phyloP scores from a whole-genome alignment of 768 basidiomycete species.

The Tulasnella calospora region DNA sequence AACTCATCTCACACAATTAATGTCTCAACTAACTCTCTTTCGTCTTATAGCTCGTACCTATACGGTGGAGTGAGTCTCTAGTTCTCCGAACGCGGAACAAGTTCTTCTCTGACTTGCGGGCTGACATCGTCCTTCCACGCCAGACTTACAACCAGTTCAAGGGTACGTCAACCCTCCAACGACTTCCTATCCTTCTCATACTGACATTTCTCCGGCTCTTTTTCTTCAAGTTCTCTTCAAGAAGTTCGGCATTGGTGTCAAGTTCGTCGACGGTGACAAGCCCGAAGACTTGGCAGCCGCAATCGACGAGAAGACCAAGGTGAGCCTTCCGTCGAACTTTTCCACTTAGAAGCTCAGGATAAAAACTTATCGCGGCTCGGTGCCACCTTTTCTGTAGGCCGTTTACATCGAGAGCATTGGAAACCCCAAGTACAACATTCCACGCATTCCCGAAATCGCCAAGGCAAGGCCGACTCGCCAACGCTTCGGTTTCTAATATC shows the following conservation, averaged over 20 bases:
- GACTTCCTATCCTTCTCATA: not conserved
- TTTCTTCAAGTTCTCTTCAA: constrained; percentile 53
- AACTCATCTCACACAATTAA: no score
- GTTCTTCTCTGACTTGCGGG: no score
- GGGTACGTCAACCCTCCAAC: no score
- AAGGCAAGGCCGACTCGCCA: no score
- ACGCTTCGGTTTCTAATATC: constrained; percentile 41
- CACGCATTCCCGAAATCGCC: constrained; percentile 64
- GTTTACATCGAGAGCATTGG: constrained; percentile 71
- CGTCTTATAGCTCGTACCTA: constrained; percentile 46
- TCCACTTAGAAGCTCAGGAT: not conserved
- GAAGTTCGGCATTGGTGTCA: constrained; percentile 58
- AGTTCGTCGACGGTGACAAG: constrained; percentile 55
- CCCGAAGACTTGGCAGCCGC: constrained; percentile 58
- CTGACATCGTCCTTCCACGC: not conserved
- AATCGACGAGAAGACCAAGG: constrained; percentile 68
- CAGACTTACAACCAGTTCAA: constrained; percentile 73
- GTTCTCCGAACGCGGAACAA: not conserved
- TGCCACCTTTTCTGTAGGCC: no score
- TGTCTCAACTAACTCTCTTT: not conserved
- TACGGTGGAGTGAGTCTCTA: constrained; percentile 61
- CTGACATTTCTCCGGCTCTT: not conserved
- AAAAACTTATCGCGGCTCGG: not conserved
- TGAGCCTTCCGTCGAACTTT: not conserved
- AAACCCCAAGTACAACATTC: constrained; percentile 69